phyloP scores from a whole-genome alignment of 495 filamentous ascomycete species.

The Patellaria atrata region DNA sequence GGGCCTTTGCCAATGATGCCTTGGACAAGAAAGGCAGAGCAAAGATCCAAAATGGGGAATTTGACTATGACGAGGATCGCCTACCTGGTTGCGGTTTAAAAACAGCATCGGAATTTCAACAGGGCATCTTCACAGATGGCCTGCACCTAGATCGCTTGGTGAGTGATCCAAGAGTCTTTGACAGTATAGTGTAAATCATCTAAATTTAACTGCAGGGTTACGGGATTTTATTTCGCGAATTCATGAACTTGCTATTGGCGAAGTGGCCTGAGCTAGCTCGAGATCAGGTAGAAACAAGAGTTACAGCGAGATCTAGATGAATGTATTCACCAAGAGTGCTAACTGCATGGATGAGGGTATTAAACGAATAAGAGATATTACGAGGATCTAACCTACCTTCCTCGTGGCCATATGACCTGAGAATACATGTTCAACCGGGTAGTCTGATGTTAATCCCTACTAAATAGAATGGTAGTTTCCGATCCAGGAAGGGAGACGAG shows the following conservation, averaged over 20 bases:
- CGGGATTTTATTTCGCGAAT: conserved; percentile 9
- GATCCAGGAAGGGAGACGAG: no score
- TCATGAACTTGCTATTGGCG: conserved; percentile 10
- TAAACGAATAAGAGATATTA: not conserved
- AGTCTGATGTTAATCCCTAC: no score
- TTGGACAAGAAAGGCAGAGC: conserved; percentile 11
- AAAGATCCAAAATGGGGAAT: conserved; percentile 6
- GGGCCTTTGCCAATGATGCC: conserved; percentile 14
- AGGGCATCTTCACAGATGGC: conserved; percentile 20
- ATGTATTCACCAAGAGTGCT: no score
- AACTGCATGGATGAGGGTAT: not conserved
- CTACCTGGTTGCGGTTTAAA: conserved; percentile 19
- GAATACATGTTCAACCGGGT: no score
- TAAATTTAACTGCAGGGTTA: conserved; percentile 18
- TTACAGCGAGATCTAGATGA: no score
- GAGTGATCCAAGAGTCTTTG: conserved; percentile 1
- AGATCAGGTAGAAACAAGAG: conserved; percentile 7
- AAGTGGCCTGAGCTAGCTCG: conserved; percentile 19
- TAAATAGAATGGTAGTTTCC: no score
- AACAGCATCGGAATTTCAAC: conserved; percentile 12
- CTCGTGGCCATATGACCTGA: no score
- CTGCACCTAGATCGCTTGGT: conserved; percentile 18
- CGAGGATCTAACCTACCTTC: conserved; percentile 1
- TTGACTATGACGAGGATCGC: conserved; percentile 15
- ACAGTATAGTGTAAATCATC: not conserved